phyloP scores from a whole-genome alignment of 2,329 filamentous ascomycete genomes.

The Bimuria novae-zelandiae region DNA sequence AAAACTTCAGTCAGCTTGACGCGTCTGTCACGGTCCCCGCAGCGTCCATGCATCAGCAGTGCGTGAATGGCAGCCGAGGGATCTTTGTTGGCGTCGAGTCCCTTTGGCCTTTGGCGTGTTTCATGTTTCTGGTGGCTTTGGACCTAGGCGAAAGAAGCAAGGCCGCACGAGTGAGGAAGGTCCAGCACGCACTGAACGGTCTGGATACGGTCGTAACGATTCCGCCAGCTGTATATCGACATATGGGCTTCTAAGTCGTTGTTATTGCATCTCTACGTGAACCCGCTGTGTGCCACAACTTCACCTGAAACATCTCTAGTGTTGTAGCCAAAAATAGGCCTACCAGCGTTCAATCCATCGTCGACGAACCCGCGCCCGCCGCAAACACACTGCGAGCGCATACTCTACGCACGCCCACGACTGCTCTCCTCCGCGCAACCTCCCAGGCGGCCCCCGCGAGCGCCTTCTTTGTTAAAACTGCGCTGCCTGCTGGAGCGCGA shows the following conservation, averaged over 20 bases:
- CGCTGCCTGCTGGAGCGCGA: constrained; percentile 8
- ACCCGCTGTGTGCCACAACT: constrained; percentile 18
- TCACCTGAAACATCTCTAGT: constrained; percentile 36
- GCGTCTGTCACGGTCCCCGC: too few relatives aligned
- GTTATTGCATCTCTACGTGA: neutral
- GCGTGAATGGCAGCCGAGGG: too few relatives aligned
- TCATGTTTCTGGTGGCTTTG: constrained; percentile 3
- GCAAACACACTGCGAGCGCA: constrained; percentile 14
- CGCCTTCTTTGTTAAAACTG: constrained; percentile 1
- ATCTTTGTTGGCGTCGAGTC: too few relatives aligned
- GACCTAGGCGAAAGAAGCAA: constrained; percentile 1
- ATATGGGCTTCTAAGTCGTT: too few relatives aligned
- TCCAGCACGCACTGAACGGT: neutral
- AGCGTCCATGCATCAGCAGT: too few relatives aligned
- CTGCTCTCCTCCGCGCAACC: neutral
- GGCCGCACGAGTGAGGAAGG: neutral
- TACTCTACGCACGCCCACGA: too few relatives aligned
- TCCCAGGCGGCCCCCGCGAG: constrained; percentile 13
- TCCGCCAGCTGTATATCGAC: too few relatives aligned
- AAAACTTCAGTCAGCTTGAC: too few relatives aligned
- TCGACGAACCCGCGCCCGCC: neutral
- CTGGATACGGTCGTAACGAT: too few relatives aligned
- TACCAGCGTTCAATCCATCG: constrained; percentile 8
- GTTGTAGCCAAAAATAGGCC: constrained; percentile 36
- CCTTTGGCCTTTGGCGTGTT: neutral